Evolutionary conservation across 108 stramenopile species (phyloP).

Genomic region (Conticribra weissflogii): DNA sequence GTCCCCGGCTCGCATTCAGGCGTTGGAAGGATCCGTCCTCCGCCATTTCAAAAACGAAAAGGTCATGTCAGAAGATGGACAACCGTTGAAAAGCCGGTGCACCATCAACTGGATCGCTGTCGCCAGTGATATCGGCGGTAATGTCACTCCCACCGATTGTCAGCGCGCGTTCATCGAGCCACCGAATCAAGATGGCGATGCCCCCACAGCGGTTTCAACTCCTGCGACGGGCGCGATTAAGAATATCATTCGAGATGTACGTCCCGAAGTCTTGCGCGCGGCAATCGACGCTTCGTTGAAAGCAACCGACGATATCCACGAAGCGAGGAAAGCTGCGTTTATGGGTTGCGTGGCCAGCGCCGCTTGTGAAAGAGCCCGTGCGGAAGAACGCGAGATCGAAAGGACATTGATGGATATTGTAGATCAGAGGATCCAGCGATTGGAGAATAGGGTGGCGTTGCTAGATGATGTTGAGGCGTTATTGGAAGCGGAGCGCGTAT

Average conservation of each 20-base stretch:
- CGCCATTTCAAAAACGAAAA: conserved; percentile 12
- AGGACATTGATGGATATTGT: conserved; percentile 67
- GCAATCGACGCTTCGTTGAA: conserved; percentile 60
- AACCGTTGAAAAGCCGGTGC: not conserved
- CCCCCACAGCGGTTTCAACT: conserved; percentile 9
- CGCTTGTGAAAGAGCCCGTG: conserved; percentile 54
- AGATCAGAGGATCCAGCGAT: conserved; percentile 76
- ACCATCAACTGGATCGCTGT: conserved; percentile 74
- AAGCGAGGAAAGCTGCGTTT: conserved; percentile 61
- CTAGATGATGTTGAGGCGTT: conserved; percentile 89
- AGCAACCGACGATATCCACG: conserved; percentile 51
- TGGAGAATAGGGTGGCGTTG: conserved; percentile 80
- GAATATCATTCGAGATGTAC: conserved; percentile 55
- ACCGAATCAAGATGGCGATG: conserved; percentile 25
- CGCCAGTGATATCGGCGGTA: conserved; percentile 57
- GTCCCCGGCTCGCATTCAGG: conserved; percentile 27
- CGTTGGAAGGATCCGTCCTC: conserved; percentile 31
- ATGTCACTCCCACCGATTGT: conserved; percentile 65
- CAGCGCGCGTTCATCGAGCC: conserved; percentile 63
- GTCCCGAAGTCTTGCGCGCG: conserved; percentile 53
- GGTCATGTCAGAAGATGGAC: not conserved
- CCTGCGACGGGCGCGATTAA: conserved; percentile 10
- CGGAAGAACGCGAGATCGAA: conserved; percentile 57
- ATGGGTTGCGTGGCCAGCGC: conserved; percentile 57
- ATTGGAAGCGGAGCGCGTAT: conserved; percentile 85